Evolutionary conservation across 2,329 filamentous ascomycete species (phyloP).

Genomic region (Microcera coccophila): DNA sequence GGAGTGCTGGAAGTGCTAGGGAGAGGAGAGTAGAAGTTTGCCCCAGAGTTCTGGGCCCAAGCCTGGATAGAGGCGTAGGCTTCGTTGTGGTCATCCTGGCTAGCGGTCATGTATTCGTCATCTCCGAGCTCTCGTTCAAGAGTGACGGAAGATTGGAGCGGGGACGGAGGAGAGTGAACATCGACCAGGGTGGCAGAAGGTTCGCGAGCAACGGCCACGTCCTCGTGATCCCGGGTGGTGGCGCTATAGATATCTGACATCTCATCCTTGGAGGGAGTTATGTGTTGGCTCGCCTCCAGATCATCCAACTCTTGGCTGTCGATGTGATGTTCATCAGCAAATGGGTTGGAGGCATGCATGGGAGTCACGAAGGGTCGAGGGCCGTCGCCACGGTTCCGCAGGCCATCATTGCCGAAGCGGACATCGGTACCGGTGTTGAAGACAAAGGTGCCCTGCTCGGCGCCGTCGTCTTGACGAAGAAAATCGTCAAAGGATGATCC

Average conservation of each 20-base stretch:
- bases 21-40: conserved; percentile 59
- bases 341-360: conserved; percentile 53
- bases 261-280: conserved; percentile 46
- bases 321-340: conserved; percentile 54
- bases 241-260: conserved; percentile 56
- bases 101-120: conserved; percentile 52
- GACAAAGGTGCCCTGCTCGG: conserved; percentile 53
- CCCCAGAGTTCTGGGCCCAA: conserved; percentile 55
- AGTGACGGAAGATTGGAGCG: conserved; percentile 23
- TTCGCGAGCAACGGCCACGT: conserved; percentile 14
- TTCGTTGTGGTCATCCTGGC: conserved; percentile 44
- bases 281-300: conserved; percentile 39
- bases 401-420: conserved; percentile 38
- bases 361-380: conserved; percentile 40
- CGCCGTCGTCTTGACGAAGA: conserved; percentile 46
- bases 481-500: conserved; percentile 58
- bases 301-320: conserved; percentile 43
- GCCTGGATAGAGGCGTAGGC: conserved; percentile 61
- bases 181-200: conserved; percentile 34
- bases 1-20: conserved; percentile 52
- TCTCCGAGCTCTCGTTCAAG: conserved; percentile 36
- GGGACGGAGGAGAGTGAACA: conserved; percentile 20
- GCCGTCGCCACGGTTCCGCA: conserved; percentile 48
- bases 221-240: conserved; percentile 42
- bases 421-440: conserved; percentile 54